Conservation (phyloP, 2,329 filamentous ascomycete species). For the Colletotrichum melonis region DNA sequence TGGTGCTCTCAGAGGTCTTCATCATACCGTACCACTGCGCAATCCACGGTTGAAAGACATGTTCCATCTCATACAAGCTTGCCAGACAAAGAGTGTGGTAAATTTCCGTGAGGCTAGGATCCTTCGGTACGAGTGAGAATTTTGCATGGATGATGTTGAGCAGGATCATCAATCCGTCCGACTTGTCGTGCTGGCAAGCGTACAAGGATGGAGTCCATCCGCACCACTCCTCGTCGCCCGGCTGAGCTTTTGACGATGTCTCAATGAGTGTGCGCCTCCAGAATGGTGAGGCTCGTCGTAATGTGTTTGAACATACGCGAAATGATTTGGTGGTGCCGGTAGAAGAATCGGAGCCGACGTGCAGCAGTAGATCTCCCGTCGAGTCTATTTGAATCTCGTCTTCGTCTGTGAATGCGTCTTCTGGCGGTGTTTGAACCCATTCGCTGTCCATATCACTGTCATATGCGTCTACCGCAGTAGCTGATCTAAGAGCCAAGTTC, state of each 20-base stretch:
- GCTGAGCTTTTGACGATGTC: neutral
- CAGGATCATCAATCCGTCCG: conserved; percentile 10
- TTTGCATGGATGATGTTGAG: conserved; percentile 26
- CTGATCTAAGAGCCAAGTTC: conserved; percentile 3
- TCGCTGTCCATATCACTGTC: conserved; percentile 25
- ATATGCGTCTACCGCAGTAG: neutral
- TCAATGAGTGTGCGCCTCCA: conserved; percentile 21
- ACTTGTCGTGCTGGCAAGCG: conserved; percentile 23
- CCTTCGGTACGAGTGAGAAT: conserved; percentile 9
- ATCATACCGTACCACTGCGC: conserved; percentile 10
- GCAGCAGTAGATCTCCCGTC: conserved; percentile 16
- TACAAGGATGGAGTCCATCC: conserved; percentile 7
- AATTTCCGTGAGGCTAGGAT: neutral
- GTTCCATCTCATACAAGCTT: conserved; percentile 28
- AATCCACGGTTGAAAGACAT: conserved; percentile 29
- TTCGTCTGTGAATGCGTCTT: conserved; percentile 4
- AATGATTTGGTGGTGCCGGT: conserved; percentile 9
- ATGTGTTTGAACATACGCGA: conserved; percentile 21
- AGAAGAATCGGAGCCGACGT: neutral
- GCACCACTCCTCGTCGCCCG: conserved; percentile 1
- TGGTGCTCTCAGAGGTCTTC: neutral
- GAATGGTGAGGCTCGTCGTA: conserved; percentile 26
- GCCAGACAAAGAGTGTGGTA: conserved; percentile 21
- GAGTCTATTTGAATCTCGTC: conserved; percentile 23
- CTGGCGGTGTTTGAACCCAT: conserved; percentile 22